phyloP scores from a whole-genome alignment of 2,329 filamentous ascomycete species.

The Colletotrichum plurivorum region DNA sequence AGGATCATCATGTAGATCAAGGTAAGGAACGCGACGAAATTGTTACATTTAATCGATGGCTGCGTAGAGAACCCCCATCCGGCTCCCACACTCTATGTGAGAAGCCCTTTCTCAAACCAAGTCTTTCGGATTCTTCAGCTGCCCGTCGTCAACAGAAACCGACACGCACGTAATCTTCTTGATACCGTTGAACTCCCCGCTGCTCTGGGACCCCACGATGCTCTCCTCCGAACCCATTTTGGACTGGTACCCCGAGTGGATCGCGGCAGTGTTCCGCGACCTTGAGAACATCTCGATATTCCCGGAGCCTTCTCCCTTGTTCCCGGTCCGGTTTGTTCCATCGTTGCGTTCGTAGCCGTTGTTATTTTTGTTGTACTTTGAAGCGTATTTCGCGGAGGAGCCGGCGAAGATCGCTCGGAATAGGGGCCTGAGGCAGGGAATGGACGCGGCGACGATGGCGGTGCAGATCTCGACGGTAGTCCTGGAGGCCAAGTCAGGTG shows the following conservation, averaged over 20 bases:
- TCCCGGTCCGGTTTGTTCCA: background rate
- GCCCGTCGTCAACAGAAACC: conserved; percentile 20
- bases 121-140: conserved; percentile 18
- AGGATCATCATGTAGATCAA: too few species aligned
- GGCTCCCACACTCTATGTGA: too few species aligned
- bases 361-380: conserved; percentile 12
- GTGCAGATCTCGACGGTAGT: conserved; percentile 47
- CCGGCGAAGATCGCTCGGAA: conserved; percentile 42
- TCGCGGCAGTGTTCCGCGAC: background rate
- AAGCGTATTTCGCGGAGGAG: conserved; percentile 20
- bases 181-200: background rate
- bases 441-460: conserved; percentile 47
- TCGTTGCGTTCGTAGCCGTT: conserved; percentile 20
- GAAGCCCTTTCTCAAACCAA: background rate
- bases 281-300: conserved; percentile 29
- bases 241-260: conserved; percentile 1
- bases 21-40: too few species aligned
- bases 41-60: too few species aligned
- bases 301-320: background rate
- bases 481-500: conserved; percentile 29
- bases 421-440: conserved; percentile 47
- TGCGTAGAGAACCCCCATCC: too few species aligned
- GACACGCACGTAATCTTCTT: conserved; percentile 33
- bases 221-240: conserved; percentile 32
- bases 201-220: background rate